Base-by-base conservation (phyloP, 2,329 filamentous ascomycete genomes). In the Calonectria ilicicola region DNA sequence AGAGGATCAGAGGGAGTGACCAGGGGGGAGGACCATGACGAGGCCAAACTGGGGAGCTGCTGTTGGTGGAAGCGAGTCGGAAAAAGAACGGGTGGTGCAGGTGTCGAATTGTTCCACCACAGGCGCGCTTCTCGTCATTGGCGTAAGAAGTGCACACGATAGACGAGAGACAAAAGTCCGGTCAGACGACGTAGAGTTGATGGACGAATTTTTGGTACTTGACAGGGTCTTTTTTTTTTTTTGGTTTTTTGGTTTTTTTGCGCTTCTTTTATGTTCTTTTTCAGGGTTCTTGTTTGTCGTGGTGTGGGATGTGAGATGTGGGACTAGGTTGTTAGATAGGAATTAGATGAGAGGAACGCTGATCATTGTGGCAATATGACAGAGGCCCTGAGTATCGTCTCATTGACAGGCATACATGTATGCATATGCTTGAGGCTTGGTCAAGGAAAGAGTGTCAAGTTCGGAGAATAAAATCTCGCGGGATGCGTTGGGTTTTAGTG, bases 81-180 rank as follows among this genome's bases (percentile, higher is more conserved):
- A 67, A 69, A 32, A 53, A 72, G 70, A 65, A 49, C 69, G 71
- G 72, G 69, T 69, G 76, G 76, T 75, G 62, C 63, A 69, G 74
- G 67, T 66, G 72, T 66, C 49, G 74, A 78, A 79, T 80, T 80
- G 77, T 81, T 81, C 79, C 79, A 81, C 79, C 79, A 81, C 78
- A 80, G 75, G 72, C 63, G 68, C 67, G 62, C 67, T 67, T 65
- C 65, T 60, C 60, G 60, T 40, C 38, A 58, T 66, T 51, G 62
- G 64, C 51, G 67, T 44, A 66, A 74, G 66, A 47, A 53, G 71
- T 65, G 75, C 67, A 77, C 58, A 72, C 67, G 74, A 67, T 29
- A 65, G 70, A 62, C 69, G 69, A 65, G 40, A 51, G 56, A 27
- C 47, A 51, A n/a, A 69, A 62, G 32, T 42, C 42, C 47, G 15